Evolutionary conservation across 352 stramenopile species (phyloP).

Genomic region (Pilasporangium apinafurcum): DNA sequence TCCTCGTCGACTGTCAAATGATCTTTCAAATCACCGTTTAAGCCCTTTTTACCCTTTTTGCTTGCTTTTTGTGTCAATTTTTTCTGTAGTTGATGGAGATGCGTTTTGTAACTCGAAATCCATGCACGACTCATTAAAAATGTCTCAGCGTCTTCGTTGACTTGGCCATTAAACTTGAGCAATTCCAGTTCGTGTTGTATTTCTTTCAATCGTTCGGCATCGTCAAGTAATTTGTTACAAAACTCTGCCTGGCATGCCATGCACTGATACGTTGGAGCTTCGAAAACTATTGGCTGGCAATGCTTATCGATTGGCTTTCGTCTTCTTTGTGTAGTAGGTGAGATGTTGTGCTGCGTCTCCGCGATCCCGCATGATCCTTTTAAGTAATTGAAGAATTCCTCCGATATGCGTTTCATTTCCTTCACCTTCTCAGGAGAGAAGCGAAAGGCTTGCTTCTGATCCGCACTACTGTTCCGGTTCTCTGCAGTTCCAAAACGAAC

Average conservation of each 20-base stretch:
- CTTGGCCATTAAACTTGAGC: slow-evolving; percentile 30
- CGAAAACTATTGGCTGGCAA: slow-evolving; percentile 21
- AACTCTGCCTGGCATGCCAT: slow-evolving; percentile 36
- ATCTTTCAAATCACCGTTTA: slow-evolving; percentile 4
- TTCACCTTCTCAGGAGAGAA: slow-evolving; percentile 48
- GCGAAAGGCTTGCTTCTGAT: no score
- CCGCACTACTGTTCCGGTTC: no score
- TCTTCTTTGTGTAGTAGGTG: not conserved
- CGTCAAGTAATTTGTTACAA: slow-evolving; percentile 38
- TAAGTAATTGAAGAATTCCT: slow-evolving; percentile 35
- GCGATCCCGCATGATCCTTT: slow-evolving; percentile 25
- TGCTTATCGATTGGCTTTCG: slow-evolving; percentile 4
- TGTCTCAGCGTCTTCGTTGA: slow-evolving; percentile 11
- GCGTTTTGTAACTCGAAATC: slow-evolving; percentile 66
- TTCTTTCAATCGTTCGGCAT: slow-evolving; percentile 45
- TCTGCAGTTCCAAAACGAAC: no score
- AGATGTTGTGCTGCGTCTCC: not conserved
- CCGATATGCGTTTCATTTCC: slow-evolving; percentile 60
- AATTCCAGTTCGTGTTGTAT: slow-evolving; percentile 38
- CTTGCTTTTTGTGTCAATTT: slow-evolving; percentile 22
- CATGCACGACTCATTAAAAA: slow-evolving; percentile 66
- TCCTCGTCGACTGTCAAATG: not conserved
- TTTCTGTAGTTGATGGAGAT: slow-evolving; percentile 46
- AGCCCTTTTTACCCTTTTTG: slow-evolving; percentile 10
- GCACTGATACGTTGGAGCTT: slow-evolving; percentile 37